phyloP scores from a whole-genome alignment of 2,329 filamentous ascomycete genomes.

The Sarocladium kiliense region DNA sequence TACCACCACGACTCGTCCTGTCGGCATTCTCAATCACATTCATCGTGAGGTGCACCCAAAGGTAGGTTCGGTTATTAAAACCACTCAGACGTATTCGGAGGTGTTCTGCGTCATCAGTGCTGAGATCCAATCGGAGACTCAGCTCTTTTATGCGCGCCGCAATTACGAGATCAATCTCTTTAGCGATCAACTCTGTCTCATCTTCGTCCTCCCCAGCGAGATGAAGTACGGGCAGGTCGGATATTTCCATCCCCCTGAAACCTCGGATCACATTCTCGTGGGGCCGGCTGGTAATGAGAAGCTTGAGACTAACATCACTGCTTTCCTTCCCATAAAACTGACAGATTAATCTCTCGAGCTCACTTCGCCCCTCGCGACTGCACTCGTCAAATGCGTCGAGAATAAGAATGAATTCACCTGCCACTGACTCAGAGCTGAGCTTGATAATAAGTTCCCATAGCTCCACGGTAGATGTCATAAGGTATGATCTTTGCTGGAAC shows the following conservation, averaged over 20 bases:
- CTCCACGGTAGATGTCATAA: slow-evolving; percentile 18
- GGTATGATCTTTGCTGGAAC: slow-evolving; percentile 16
- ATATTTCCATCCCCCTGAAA: slow-evolving; percentile 13
- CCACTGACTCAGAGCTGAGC: slow-evolving; percentile 10
- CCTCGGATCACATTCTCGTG: slow-evolving; percentile 18
- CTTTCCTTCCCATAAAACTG: slow-evolving; percentile 17
- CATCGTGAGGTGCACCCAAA: slow-evolving; percentile 20
- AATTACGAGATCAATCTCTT: slow-evolving; percentile 18
- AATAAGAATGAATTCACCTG: slow-evolving; percentile 26
- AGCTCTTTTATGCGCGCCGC: slow-evolving; percentile 10
- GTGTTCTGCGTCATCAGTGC: slow-evolving; percentile 10
- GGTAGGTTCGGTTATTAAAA: slow-evolving; percentile 18
- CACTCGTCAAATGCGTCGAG: slow-evolving; percentile 39
- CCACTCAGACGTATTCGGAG: slow-evolving; percentile 11
- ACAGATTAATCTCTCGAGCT: slow-evolving; percentile 14
- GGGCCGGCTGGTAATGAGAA: slow-evolving; percentile 28
- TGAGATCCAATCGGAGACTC: neutral
- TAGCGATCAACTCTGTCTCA: slow-evolving; percentile 13
- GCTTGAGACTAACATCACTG: slow-evolving; percentile 24
- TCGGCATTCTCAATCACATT: slow-evolving; percentile 13
- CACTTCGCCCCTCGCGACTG: slow-evolving; percentile 2
- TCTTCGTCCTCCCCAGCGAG: slow-evolving; percentile 15
- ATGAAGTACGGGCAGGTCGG: slow-evolving; percentile 13
- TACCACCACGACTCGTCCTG: slow-evolving; percentile 9
- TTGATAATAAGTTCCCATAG: slow-evolving; percentile 26